Evolutionary conservation across 2,329 filamentous ascomycete species (phyloP).

Genomic region (Emmonsia crescens): DNA sequence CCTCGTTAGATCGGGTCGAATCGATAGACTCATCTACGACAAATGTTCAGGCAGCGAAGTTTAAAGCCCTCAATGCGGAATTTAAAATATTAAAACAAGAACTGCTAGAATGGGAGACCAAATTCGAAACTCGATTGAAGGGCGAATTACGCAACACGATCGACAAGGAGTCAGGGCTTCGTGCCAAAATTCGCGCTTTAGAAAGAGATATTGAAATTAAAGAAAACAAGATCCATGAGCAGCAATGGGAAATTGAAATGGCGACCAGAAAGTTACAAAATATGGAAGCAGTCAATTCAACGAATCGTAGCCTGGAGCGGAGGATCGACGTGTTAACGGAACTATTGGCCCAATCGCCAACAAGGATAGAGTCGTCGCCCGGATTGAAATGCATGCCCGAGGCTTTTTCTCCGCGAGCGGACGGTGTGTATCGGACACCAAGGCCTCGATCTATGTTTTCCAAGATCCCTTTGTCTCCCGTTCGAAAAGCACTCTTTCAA

Average conservation of each 20-base stretch:
- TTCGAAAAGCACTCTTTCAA: conserved; percentile 12
- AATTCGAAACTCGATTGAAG: conserved; percentile 25
- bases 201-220: conserved; percentile 24
- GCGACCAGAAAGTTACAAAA: conserved; percentile 23
- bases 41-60: conserved; percentile 26
- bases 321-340: conserved; percentile 28
- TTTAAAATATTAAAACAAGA: conserved; percentile 24
- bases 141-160: conserved; percentile 21
- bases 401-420: conserved; percentile 9
- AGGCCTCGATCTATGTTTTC: conserved; percentile 23
- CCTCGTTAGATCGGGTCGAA: conserved; percentile 30
- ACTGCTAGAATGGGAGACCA: conserved; percentile 21
- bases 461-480: conserved; percentile 19
- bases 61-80: conserved; percentile 26
- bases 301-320: conserved; percentile 24
- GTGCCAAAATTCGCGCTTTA: conserved; percentile 21
- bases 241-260: conserved; percentile 24
- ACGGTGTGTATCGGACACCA: conserved; percentile 11
- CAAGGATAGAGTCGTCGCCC: conserved; percentile 6
- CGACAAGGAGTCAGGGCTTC: conserved; percentile 20
- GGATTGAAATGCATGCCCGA: not conserved
- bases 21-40: conserved; percentile 31
- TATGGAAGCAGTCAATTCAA: conserved; percentile 22
- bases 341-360: conserved; percentile 27
- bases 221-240: conserved; percentile 21